Conservation (phyloP, 345 rosid genomes). For the Rhodomyrtus tomentosa region DNA sequence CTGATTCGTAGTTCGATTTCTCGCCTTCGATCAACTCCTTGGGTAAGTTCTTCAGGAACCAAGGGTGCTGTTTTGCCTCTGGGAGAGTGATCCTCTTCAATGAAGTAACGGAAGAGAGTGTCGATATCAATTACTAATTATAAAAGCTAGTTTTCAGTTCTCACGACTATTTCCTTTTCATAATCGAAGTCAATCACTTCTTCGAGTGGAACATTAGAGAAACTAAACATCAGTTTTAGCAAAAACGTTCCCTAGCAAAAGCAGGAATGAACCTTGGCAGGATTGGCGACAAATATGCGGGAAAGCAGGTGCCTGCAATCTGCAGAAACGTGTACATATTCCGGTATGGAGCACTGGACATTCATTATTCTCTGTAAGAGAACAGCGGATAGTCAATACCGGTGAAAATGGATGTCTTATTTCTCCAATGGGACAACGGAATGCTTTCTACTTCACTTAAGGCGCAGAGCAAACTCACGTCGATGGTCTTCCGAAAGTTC, state of each 20-base stretch:
- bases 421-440: not conserved
- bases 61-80: slow-evolving; percentile 55
- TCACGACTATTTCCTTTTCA: not conserved
- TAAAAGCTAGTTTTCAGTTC: not conserved
- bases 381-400: not conserved
- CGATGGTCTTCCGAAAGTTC: slow-evolving; percentile 59
- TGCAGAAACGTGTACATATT: slow-evolving; percentile 47
- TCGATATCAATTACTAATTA: not conserved
- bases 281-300: slow-evolving; percentile 57
- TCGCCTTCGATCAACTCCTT: slow-evolving; percentile 48
- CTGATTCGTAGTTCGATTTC: slow-evolving; percentile 25
- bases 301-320: slow-evolving; percentile 57
- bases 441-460: not conserved
- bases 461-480: slow-evolving; percentile 16
- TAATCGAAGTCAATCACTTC: not conserved
- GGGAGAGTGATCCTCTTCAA: slow-evolving; percentile 50
- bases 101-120: not conserved
- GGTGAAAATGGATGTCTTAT: not conserved
- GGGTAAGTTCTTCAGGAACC: slow-evolving; percentile 53
- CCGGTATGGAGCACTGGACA: slow-evolving; percentile 55
- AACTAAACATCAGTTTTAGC: not conserved
- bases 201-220: not conserved
- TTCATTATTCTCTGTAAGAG: slow-evolving; percentile 45
- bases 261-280: slow-evolving; percentile 26
- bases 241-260: not conserved